A percentile compares a stretch with the other conserved stretches of the same genome.
Conservation (phyloP, 768 basidiomycete genomes). For the Leccinum uliginosum region DNA sequence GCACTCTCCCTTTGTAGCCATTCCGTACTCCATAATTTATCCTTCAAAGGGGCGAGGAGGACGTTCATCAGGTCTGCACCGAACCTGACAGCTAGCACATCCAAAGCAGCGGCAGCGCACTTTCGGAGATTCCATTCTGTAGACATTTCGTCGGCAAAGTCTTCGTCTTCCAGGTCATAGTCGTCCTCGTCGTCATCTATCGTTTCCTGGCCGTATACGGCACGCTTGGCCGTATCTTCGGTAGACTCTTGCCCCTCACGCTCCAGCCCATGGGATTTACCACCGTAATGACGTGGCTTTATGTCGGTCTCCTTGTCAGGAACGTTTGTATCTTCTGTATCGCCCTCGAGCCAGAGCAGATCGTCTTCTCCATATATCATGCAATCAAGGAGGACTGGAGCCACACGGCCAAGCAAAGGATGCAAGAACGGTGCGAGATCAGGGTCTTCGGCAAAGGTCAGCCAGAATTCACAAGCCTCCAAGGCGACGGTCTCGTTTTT, state of each 20-base stretch:
- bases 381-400: constrained; percentile 91
- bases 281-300: constrained; percentile 90
- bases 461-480: constrained; percentile 99
- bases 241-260: constrained; percentile 49
- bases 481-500: constrained; percentile 94
- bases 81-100: constrained; percentile 93
- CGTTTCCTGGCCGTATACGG: constrained; percentile 79
- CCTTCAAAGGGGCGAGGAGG: constrained; percentile 83
- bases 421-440: constrained; percentile 80
- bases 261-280: constrained; percentile 81
- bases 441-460: constrained; percentile 95
- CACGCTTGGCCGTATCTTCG: constrained; percentile 36
- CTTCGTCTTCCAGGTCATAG: constrained; percentile 79
- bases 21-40: constrained; percentile 86
- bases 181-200: constrained; percentile 85
- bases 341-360: constrained; percentile 89
- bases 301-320: constrained; percentile 96
- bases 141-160: constrained; percentile 91
- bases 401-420: constrained; percentile 86
- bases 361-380: constrained; percentile 98
- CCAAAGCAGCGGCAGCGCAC: constrained; percentile 95
- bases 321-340: constrained; percentile 82
- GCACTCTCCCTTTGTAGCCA: constrained; percentile 96
- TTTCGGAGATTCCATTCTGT: constrained; percentile 99
- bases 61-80: constrained; percentile 86